Evolutionary conservation across 805 yeast species (phyloP), one percentile per base, ranked within the genome.

Genomic region (Myxozyma geophila): DNA sequence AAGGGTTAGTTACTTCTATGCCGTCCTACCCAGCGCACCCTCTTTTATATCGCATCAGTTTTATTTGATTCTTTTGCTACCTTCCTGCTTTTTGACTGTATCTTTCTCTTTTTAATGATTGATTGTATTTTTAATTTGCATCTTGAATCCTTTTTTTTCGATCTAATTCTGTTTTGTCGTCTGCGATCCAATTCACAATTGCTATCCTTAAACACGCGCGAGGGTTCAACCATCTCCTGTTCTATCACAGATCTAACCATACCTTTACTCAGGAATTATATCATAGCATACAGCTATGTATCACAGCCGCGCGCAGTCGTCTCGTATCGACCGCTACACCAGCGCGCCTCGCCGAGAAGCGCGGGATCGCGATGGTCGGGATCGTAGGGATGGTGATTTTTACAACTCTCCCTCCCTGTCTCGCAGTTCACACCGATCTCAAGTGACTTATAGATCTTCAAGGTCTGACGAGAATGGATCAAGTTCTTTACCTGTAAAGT

Each of bases 331-430:
- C 39, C 61, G 61, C 36, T 58, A 58, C 51, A 9, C 55, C 23
- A n/a, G 48, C 35, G 43, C 28, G 17, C 39, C 52, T 23, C 57
- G 59, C 35, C 44, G 40, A 8, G 41, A 48, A 7, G 35, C 17
- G 36, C 48, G 57, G 7, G 47, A 52, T 39, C 36, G 12, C 35
- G 47, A 52, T 39, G 17, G 12, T 28, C 52, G 21, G 9, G 56
- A 52, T n/a, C 56, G 58, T 35, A 58, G 62, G 15, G 62, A 59
- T 40, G 44, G 63, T 39, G 62, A 59, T 39, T 59, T 44, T 47
- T 52, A 58, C 56, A 36, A 43, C 10, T 47, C 61, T 15, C 57
- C 47, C 2, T 37, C 55, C 13, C 28, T 39, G 23, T n/a, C 55
- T 19, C 54, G 47, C n/a, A 51, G 46, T 13, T 47, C 44, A 10